Percentiles rank a stretch among this genome's conserved stretches.
Conservation (phyloP, 2,329 filamentous ascomycete species). For the Colletotrichum navitas region DNA sequence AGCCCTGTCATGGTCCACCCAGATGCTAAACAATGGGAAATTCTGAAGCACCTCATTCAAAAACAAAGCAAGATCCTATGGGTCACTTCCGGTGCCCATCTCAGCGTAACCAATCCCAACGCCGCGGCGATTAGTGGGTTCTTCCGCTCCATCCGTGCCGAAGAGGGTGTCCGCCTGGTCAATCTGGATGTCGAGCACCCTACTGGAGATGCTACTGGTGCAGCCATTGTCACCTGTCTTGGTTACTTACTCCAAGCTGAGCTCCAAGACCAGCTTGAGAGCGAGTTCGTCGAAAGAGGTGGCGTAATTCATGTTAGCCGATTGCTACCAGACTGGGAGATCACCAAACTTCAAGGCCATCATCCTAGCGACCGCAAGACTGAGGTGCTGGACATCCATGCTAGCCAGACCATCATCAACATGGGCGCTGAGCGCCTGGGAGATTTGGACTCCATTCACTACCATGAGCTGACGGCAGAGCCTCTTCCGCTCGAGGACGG, state of each 20-base stretch:
- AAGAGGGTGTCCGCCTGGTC: constrained; percentile 5
- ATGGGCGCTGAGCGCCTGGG: constrained; percentile 22
- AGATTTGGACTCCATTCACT: constrained; percentile 14
- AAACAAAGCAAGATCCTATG: constrained; percentile 44
- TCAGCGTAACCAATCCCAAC: constrained; percentile 43
- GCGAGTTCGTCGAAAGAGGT: too few relatives aligned
- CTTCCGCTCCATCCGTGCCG: constrained; percentile 7
- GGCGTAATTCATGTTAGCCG: too few relatives aligned
- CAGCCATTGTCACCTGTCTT: constrained; percentile 7
- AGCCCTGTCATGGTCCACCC: constrained; percentile 23
- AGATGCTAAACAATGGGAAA: constrained; percentile 42
- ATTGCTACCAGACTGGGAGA: too few relatives aligned
- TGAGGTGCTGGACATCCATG: too few relatives aligned
- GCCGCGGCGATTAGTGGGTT: constrained; percentile 25
- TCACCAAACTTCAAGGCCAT: too few relatives aligned
- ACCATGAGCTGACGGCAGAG: constrained; percentile 41
- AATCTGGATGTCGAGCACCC: constrained; percentile 13
- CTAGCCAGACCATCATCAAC: too few relatives aligned
- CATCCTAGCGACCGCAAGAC: too few relatives aligned
- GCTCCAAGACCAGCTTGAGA: constrained; percentile 39
- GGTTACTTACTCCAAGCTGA: too few relatives aligned
- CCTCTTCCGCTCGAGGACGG: too few relatives aligned
- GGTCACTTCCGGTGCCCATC: constrained; percentile 46
- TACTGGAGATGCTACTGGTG: not conserved
- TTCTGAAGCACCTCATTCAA: constrained; percentile 44